Conservation (phyloP, 208 protist genomes). For the Leishmania martiniquensis region DNA sequence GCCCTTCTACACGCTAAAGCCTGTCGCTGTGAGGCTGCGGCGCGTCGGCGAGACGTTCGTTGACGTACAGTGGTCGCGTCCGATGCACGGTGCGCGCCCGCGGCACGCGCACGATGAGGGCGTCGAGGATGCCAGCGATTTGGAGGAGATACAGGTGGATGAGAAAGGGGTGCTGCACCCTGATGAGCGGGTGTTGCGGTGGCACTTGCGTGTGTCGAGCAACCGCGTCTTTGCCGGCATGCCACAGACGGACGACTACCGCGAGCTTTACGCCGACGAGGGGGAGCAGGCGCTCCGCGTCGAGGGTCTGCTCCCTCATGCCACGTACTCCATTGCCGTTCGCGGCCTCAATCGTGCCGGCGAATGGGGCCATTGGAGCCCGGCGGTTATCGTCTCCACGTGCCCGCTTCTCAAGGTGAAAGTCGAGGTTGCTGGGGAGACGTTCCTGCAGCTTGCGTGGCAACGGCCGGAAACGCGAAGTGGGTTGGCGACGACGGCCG, state of each 20-base stretch:
- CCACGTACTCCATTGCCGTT: conserved; percentile 77
- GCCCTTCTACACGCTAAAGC: conserved; percentile 81
- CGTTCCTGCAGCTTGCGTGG: conserved; percentile 85
- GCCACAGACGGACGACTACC: conserved; percentile 57
- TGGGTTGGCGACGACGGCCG: background rate
- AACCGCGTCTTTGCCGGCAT: conserved; percentile 72
- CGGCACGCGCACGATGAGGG: background rate
- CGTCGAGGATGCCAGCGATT: background rate
- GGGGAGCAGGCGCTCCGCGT: conserved; percentile 58
- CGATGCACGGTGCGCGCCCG: conserved; percentile 14
- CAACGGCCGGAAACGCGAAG: conserved; percentile 37
- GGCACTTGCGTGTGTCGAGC: conserved; percentile 83
- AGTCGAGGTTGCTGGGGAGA: conserved; percentile 81
- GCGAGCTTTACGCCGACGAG: conserved; percentile 51
- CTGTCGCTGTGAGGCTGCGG: conserved; percentile 57
- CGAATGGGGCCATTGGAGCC: conserved; percentile 91
- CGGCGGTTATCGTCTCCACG: conserved; percentile 56
- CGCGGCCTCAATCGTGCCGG: conserved; percentile 70
- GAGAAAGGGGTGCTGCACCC: conserved; percentile 44
- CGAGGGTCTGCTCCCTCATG: conserved; percentile 64
- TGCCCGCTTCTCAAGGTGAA: conserved; percentile 71
- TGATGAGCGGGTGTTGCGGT: conserved; percentile 75
- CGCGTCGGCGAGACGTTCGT: conserved; percentile 84
- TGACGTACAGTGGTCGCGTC: conserved; percentile 83
- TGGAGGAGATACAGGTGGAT: conserved; percentile 25